A percentile compares a stretch with the other conserved stretches of the same genome.
Evolutionary conservation across 352 stramenopile species (phyloP).

Genomic region (Hyaloperonospora arabidopsidis): DNA sequence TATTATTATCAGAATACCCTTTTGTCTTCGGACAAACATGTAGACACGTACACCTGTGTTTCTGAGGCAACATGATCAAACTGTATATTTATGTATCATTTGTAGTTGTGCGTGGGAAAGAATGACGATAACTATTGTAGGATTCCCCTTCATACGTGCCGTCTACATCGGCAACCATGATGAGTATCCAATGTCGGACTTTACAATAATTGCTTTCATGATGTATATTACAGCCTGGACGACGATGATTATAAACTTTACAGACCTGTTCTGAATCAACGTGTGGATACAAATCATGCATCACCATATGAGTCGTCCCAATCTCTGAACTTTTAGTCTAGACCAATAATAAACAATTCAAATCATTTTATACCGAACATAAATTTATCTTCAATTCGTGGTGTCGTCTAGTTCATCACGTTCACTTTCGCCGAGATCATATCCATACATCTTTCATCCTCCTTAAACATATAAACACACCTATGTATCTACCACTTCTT

Average conservation of each 20-base stretch:
- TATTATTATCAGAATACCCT: constrained; percentile 69
- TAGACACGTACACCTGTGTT: constrained; percentile 86
- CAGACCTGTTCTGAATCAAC: constrained; percentile 85
- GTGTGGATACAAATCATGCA: constrained; percentile 85
- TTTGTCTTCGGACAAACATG: constrained; percentile 77
- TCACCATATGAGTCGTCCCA: constrained; percentile 3
- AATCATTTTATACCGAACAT: too few species aligned
- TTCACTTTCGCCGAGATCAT: too few species aligned
- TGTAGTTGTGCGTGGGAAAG: constrained; percentile 22
- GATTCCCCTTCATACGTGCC: constrained; percentile 84
- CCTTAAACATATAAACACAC: neutral
- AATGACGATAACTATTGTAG: constrained; percentile 69
- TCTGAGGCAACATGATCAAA: constrained; percentile 80
- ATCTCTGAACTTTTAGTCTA: too few species aligned
- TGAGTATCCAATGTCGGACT: constrained; percentile 62
- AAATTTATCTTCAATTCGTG: too few species aligned
- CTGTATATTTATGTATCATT: constrained; percentile 10
- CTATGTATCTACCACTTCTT: neutral
- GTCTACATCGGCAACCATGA: constrained; percentile 54
- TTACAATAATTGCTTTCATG: constrained; percentile 14
- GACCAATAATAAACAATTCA: too few species aligned
- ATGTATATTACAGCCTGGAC: constrained; percentile 7
- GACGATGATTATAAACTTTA: constrained; percentile 81
- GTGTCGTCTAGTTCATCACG: too few species aligned
- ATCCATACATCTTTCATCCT: too few species aligned